phyloP scores from a whole-genome alignment of 2,329 filamentous ascomycete genomes.

The Cercospora sp. region DNA sequence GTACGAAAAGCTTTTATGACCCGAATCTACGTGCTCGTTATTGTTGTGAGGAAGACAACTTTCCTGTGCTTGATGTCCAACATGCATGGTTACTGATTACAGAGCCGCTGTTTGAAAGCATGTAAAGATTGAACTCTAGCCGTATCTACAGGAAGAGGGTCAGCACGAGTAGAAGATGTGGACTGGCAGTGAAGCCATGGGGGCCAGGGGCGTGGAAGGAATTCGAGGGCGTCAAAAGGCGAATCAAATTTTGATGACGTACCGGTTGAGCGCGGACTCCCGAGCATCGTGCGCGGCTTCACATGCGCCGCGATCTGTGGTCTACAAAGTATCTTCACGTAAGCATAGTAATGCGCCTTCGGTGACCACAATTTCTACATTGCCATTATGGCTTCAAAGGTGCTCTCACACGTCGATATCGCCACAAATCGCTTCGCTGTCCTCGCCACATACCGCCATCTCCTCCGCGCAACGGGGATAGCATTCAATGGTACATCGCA shows the following conservation, averaged over 20 bases:
- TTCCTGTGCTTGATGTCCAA: neutral
- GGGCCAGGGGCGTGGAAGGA: neutral
- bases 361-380: neutral
- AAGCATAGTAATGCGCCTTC: constrained; percentile 14
- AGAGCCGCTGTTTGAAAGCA: too few relatives aligned
- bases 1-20: neutral
- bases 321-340: neutral
- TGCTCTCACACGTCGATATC: constrained; percentile 25
- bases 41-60: neutral
- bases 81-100: neutral
- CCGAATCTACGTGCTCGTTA: neutral
- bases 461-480: constrained; percentile 76
- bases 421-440: constrained; percentile 56
- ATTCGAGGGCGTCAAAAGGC: neutral
- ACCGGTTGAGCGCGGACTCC: neutral
- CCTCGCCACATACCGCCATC: constrained; percentile 72
- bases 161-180: neutral
- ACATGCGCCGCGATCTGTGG: constrained; percentile 9
- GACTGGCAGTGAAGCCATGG: neutral
- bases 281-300: neutral
- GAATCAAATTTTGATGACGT: neutral
- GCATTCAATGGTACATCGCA: constrained; percentile 71
- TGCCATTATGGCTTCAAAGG: constrained; percentile 15
- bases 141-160: neutral
- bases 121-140: too few relatives aligned